Evolutionary conservation across 2,329 filamentous ascomycete species (phyloP).

Genomic region (Metarhizium brunneum): DNA sequence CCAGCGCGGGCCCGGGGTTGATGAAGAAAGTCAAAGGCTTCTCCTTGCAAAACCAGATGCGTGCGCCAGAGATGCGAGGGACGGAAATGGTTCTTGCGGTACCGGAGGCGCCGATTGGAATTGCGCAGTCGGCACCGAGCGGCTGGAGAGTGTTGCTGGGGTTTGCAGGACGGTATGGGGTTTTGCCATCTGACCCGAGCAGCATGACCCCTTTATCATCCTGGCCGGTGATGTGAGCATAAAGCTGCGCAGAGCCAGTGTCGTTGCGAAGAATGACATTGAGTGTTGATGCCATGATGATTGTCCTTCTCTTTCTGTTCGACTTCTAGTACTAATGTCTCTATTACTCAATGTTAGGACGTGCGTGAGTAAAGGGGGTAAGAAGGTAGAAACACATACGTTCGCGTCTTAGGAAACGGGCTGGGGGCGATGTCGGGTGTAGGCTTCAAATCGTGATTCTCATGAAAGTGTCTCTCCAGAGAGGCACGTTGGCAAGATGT

Average conservation of each 20-base stretch:
- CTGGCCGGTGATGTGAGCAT: constrained; percentile 60
- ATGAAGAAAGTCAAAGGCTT: constrained; percentile 56
- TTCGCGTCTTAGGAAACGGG: no score
- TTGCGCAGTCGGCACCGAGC: constrained; percentile 50
- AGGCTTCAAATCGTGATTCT: no score
- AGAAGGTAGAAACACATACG: no score
- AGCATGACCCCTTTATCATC: constrained; percentile 51
- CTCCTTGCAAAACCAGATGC: constrained; percentile 62
- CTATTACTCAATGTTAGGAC: background rate
- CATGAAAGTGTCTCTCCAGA: no score
- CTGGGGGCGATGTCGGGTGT: no score
- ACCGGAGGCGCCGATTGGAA: constrained; percentile 53
- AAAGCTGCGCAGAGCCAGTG: constrained; percentile 46
- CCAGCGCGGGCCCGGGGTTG: constrained; percentile 63
- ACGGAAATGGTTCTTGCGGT: constrained; percentile 51
- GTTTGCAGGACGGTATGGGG: constrained; percentile 54
- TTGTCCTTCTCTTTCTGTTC: background rate
- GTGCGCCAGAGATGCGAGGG: constrained; percentile 59
- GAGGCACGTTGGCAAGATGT: no score
- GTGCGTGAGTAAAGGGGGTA: no score
- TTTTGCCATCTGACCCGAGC: constrained; percentile 55
- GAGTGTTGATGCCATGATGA: constrained; percentile 24
- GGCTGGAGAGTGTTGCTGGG: constrained; percentile 41
- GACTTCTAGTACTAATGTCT: background rate
- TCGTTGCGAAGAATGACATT: constrained; percentile 57